phyloP scores from a whole-genome alignment of 106 monocot genomes.

The Apostasia shenzhenica region DNA sequence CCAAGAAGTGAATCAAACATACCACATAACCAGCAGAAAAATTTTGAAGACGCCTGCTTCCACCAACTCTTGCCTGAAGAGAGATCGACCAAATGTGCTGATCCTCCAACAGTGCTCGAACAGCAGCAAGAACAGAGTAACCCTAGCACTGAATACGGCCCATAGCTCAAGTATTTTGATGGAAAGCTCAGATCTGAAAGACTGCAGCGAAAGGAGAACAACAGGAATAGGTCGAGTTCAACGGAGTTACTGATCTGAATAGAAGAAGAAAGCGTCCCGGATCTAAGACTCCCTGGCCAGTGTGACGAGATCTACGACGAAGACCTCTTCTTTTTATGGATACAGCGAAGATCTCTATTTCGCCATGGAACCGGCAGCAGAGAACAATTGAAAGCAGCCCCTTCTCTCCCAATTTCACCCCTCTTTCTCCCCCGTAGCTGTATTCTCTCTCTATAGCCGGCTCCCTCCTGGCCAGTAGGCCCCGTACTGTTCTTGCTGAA shows the following conservation, averaged over 20 bases:
- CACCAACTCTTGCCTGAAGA: background rate
- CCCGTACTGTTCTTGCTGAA: no score
- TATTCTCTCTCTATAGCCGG: no score
- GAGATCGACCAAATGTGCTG: background rate
- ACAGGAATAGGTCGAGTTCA: background rate
- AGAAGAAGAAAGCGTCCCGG: background rate
- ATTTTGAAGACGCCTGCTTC: background rate
- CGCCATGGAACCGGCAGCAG: no score
- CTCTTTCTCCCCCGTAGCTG: no score
- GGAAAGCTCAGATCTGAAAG: conserved; percentile 1
- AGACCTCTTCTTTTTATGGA: no score
- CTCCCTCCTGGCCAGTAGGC: no score
- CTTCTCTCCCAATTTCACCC: no score
- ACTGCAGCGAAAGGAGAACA: background rate
- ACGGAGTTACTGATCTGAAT: background rate
- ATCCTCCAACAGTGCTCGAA: background rate
- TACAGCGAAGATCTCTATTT: no score
- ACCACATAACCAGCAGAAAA: background rate
- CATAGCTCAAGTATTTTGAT: background rate
- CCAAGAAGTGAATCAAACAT: background rate
- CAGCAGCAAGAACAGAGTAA: background rate
- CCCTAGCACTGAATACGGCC: background rate
- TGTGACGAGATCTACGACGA: background rate
- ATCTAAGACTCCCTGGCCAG: conserved; percentile 2
- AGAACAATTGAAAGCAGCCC: no score